Conservation (phyloP, 1,284 basidiomycete species). For the Fistulinella staudtii region DNA sequence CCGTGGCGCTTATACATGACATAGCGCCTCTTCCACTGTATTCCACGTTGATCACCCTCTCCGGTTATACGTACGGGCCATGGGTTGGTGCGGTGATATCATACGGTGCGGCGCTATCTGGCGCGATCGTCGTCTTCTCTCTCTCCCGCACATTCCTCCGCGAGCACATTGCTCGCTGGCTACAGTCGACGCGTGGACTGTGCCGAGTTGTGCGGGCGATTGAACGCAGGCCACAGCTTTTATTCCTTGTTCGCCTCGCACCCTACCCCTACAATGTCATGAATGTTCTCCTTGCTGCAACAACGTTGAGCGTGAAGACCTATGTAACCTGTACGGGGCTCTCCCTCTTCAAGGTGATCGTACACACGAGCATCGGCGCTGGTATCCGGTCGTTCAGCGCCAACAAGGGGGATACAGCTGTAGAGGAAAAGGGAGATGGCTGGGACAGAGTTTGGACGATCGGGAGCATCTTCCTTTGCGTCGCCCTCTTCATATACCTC, state of each 20-base stretch:
- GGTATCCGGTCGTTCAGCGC: slow-evolving; percentile 73
- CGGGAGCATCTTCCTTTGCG: slow-evolving; percentile 66
- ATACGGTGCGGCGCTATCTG: slow-evolving; percentile 78
- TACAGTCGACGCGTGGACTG: slow-evolving; percentile 60
- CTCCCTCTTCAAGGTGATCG: slow-evolving; percentile 80
- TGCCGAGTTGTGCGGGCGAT: slow-evolving; percentile 81
- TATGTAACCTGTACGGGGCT: slow-evolving; percentile 79
- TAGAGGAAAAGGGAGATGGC: slow-evolving; percentile 37
- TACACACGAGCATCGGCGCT: slow-evolving; percentile 79
- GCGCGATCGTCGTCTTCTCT: slow-evolving; percentile 75
- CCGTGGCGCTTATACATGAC: slow-evolving; percentile 16
- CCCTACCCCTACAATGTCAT: slow-evolving; percentile 87
- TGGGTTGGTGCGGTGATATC: slow-evolving; percentile 79
- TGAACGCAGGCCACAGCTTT: slow-evolving; percentile 77
- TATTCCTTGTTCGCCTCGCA: slow-evolving; percentile 83
- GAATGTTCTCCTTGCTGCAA: slow-evolving; percentile 85
- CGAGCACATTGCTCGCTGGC: slow-evolving; percentile 65
- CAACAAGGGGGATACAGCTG: slow-evolving; percentile 52
- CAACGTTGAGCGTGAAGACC: slow-evolving; percentile 75
- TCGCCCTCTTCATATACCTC: slow-evolving; percentile 76
- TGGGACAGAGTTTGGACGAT: slow-evolving; percentile 61
- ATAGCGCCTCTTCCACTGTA: slow-evolving; percentile 80
- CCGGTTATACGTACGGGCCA: slow-evolving; percentile 83
- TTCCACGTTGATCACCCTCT: slow-evolving; percentile 82
- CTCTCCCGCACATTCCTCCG: slow-evolving; percentile 72